A percentile compares a stretch with the other conserved stretches of the same genome.
phyloP scores from a whole-genome alignment of 192 early-diverging fungal species.

The Phlyctochytrium bullatum region DNA sequence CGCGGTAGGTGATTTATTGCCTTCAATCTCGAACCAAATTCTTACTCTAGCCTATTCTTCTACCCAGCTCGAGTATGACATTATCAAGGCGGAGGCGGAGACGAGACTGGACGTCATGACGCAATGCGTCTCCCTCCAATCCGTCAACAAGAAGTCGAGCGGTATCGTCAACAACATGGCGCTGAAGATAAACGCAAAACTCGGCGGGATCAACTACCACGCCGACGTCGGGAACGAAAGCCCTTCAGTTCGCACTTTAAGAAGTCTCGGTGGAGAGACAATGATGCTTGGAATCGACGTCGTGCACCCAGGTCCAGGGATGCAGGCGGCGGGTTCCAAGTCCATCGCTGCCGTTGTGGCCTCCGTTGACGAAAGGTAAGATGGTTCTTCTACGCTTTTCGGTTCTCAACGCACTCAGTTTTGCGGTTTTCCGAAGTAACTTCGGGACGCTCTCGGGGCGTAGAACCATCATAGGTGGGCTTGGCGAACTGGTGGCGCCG shows the following conservation, averaged over 20 bases:
- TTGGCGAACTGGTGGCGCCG: too few species aligned
- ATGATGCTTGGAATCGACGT: constrained; percentile 59
- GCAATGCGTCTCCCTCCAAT: constrained; percentile 82
- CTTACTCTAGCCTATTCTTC: too few species aligned
- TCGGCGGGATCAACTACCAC: constrained; percentile 55
- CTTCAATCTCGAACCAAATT: too few species aligned
- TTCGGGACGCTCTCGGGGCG: too few species aligned
- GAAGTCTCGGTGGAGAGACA: constrained; percentile 29
- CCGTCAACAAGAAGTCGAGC: constrained; percentile 50
- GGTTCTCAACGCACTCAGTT: too few species aligned
- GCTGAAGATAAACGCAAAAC: constrained; percentile 65
- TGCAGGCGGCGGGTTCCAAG: constrained; percentile 35
- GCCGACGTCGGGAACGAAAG: constrained; percentile 14
- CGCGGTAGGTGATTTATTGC: too few species aligned
- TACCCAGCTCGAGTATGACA: too few species aligned
- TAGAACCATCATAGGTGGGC: too few species aligned
- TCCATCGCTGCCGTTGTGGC: constrained; percentile 45
- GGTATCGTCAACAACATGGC: constrained; percentile 66
- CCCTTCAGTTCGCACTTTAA: constrained; percentile 8
- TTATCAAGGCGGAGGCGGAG: constrained; percentile 76
- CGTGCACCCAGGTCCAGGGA: constrained; percentile 49
- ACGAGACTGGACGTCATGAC: constrained; percentile 77
- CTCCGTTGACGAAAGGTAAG: constrained; percentile 38
- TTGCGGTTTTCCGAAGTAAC: too few species aligned
- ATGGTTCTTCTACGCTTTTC: too few species aligned